Percentiles rank a stretch among this genome's conserved stretches.
Evolutionary conservation across 768 basidiomycete genomes (phyloP).

Genomic region (Aureoboletus auriporus): DNA sequence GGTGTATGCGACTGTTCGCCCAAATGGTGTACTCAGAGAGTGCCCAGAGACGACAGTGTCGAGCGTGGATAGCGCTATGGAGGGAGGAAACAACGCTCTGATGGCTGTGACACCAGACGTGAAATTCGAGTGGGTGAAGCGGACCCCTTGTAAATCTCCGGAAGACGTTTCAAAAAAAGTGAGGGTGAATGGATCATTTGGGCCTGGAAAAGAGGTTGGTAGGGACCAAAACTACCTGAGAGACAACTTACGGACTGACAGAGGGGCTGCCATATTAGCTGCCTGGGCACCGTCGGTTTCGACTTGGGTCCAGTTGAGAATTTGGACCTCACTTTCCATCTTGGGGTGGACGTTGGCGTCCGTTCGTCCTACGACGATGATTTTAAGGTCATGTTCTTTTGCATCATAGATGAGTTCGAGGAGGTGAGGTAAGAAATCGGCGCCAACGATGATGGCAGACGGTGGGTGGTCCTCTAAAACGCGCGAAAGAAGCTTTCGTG

Average conservation of each 20-base stretch:
- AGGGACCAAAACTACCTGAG: background rate
- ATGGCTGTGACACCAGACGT: constrained; percentile 86
- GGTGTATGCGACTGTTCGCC: constrained; percentile 75
- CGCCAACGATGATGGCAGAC: constrained; percentile 70
- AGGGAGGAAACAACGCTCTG: constrained; percentile 70
- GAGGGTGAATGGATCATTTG: constrained; percentile 63
- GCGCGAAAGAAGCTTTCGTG: constrained; percentile 55
- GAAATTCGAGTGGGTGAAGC: constrained; percentile 78
- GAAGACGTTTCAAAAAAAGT: constrained; percentile 55
- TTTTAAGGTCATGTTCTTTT: constrained; percentile 47
- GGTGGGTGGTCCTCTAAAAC: constrained; percentile 65
- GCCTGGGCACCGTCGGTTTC: constrained; percentile 60
- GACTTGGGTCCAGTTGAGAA: constrained; percentile 66
- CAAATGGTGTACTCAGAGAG: constrained; percentile 70
- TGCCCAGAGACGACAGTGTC: constrained; percentile 80
- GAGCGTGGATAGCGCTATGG: constrained; percentile 59
- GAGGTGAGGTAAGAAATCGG: constrained; percentile 60
- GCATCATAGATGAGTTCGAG: constrained; percentile 70
- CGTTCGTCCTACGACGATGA: constrained; percentile 72
- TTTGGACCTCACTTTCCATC: constrained; percentile 47
- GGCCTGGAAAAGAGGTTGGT: constrained; percentile 12
- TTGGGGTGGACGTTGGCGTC: constrained; percentile 42
- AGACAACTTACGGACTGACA: constrained; percentile 48
- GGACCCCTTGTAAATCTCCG: constrained; percentile 55
- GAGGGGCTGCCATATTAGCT: constrained; percentile 39